phyloP scores from a whole-genome alignment of 1,139 yeast genomes.

The Yamadazyma friedrichii region DNA sequence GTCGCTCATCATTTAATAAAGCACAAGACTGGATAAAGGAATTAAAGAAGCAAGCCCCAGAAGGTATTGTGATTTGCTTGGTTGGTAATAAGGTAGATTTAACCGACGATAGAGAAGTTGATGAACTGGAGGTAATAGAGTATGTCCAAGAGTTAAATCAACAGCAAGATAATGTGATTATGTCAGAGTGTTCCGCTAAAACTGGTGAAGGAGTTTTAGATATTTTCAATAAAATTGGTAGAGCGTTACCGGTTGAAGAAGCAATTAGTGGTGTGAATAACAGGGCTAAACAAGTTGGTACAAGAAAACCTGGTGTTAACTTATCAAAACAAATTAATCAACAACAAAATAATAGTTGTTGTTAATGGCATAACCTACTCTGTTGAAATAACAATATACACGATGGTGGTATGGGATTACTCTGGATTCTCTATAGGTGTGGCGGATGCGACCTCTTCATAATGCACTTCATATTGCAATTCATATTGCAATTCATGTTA shows the following conservation, averaged over 20 bases:
- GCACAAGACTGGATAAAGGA: slow-evolving; percentile 98
- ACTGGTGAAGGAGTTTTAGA: slow-evolving; percentile 48
- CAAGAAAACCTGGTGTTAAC: slow-evolving; percentile 33
- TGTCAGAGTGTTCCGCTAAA: slow-evolving; percentile 49
- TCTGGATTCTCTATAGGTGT: too few species aligned
- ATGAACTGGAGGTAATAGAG: slow-evolving; percentile 32
- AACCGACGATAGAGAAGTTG: slow-evolving; percentile 49
- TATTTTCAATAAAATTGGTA: slow-evolving; percentile 39
- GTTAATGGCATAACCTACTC: slow-evolving; percentile 15
- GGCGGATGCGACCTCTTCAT: too few species aligned
- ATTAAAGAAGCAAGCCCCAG: slow-evolving; percentile 84
- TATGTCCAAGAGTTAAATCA: slow-evolving; percentile 32
- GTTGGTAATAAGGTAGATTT: slow-evolving; percentile 90
- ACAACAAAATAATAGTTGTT: slow-evolving; percentile 23
- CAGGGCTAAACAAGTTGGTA: slow-evolving; percentile 24
- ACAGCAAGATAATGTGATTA: slow-evolving; percentile 27
- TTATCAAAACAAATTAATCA: slow-evolving; percentile 32
- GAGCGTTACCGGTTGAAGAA: slow-evolving; percentile 46
- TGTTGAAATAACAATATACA: too few species aligned
- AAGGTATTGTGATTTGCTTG: slow-evolving; percentile 78
- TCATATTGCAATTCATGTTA: too few species aligned
- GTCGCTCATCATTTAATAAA: slow-evolving; percentile 65
- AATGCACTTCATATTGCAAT: too few species aligned
- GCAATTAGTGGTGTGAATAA: slow-evolving; percentile 25
- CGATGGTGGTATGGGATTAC: too few species aligned